Percentiles rank a stretch among this genome's conserved stretches.
These are phyloP conservation scores for Jatropha multifida DNA, from an alignment of 441 rosid genomes.

Conservation along the genomic window DNA sequence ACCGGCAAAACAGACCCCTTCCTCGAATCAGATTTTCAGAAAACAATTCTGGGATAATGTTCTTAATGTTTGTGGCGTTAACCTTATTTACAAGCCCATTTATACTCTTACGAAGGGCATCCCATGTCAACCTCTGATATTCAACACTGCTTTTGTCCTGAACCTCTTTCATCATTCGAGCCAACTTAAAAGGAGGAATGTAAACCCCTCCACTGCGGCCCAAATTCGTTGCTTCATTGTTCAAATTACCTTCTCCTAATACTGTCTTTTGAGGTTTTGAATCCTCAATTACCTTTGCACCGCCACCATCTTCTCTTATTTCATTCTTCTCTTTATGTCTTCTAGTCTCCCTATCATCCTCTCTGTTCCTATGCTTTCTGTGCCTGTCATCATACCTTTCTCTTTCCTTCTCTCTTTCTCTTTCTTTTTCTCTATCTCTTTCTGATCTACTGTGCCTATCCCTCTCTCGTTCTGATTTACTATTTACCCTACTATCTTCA, in stretches of 20 bases:
- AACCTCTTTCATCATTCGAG: conserved; percentile 85
- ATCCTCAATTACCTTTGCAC: conserved; percentile 32
- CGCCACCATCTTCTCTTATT: conserved; percentile 15
- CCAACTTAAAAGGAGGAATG: conserved; percentile 87
- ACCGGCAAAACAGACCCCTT: conserved; percentile 87
- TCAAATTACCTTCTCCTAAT: conserved; percentile 38
- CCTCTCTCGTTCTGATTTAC: conserved; percentile 20
- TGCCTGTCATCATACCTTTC: conserved; percentile 23
- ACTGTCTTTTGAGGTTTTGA: conserved; percentile 29
- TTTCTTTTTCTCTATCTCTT: conserved; percentile 18
- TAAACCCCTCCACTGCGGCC: conserved; percentile 86
- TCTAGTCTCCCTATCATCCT: conserved; percentile 25
- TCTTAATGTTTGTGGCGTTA: conserved; percentile 81
- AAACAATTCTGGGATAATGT: conserved; percentile 82
- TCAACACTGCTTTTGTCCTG: conserved; percentile 79
- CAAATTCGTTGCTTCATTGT: conserved; percentile 34
- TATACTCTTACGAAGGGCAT: conserved; percentile 89
- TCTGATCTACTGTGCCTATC: conserved; percentile 23
- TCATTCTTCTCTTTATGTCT: conserved; percentile 15
- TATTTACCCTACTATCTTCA: conserved; percentile 14
- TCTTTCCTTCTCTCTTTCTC: conserved; percentile 20
- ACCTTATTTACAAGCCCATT: conserved; percentile 90
- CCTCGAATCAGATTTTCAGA: conserved; percentile 89
- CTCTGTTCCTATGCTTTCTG: conserved; percentile 27
- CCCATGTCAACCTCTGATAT: conserved; percentile 93